A percentile compares a stretch with the other conserved stretches of the same genome.
These are phyloP conservation scores for Sporothrix variecibatus DNA, from an alignment of 2,329 filamentous ascomycete species.

Conservation along the genomic window DNA sequence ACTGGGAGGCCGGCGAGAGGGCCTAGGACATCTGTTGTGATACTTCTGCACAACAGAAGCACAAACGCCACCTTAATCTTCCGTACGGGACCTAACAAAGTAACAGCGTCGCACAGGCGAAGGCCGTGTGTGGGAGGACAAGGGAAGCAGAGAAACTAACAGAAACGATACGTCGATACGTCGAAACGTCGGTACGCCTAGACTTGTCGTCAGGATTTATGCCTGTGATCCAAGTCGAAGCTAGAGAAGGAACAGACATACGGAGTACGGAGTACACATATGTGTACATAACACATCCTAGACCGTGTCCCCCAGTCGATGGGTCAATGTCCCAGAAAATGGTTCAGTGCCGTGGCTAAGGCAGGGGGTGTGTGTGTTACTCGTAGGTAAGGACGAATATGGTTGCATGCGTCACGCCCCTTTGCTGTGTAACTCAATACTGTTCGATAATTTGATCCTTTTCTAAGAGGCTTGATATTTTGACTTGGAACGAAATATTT, in stretches of 20 bases:
- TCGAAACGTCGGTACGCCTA: not conserved
- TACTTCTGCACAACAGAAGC: conserved; percentile 20
- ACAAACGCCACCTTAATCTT: conserved; percentile 30
- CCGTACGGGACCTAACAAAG: conserved; percentile 24
- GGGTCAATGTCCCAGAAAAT: not conserved
- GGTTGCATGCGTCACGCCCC: conserved; percentile 7
- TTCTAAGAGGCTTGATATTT: not conserved
- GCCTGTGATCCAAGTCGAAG: not conserved
- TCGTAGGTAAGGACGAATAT: not conserved
- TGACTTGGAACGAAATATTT: not conserved
- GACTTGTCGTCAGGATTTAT: not conserved
- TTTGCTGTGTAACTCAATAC: not conserved
- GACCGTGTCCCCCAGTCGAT: not conserved
- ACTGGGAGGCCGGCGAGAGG: not conserved
- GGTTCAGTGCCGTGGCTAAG: not conserved
- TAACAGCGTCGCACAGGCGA: not conserved
- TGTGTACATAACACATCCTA: not conserved
- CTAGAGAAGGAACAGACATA: not conserved
- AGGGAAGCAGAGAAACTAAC: not conserved
- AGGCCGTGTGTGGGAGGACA: not conserved
- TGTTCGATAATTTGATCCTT: not conserved
- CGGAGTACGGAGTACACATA: no score
- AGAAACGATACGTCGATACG: not conserved
- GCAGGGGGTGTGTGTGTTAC: not conserved
- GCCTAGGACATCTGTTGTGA: not conserved